phyloP scores from a whole-genome alignment of 352 stramenopile genomes.

The Globisporangium iwayamae region DNA sequence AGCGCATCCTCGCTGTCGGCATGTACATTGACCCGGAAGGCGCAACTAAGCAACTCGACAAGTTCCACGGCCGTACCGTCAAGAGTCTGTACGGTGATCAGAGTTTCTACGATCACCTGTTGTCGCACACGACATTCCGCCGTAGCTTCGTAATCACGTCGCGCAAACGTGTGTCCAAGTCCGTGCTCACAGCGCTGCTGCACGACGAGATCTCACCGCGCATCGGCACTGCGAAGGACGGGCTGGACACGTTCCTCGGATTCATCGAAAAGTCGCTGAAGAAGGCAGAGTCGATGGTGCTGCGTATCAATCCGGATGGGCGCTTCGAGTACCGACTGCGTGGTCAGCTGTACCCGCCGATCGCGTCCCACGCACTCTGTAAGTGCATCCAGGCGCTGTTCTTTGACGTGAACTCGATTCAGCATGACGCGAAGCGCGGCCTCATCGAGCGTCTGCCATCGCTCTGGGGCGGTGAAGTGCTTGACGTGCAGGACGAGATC shows the following conservation, averaged over 20 bases:
- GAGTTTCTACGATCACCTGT: slow-evolving; percentile 64
- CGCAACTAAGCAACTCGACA: slow-evolving; percentile 47
- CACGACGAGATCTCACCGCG: slow-evolving; percentile 71
- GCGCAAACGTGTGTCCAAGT: slow-evolving; percentile 77
- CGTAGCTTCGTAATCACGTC: slow-evolving; percentile 76
- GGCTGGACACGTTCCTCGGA: slow-evolving; percentile 53
- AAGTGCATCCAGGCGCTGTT: slow-evolving; percentile 71
- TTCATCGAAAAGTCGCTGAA: slow-evolving; percentile 83
- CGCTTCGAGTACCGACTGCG: slow-evolving; percentile 70
- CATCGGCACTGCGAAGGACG: slow-evolving; percentile 47
- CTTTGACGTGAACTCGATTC: slow-evolving; percentile 80
- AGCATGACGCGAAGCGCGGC: slow-evolving; percentile 71
- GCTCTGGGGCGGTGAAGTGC: slow-evolving; percentile 60
- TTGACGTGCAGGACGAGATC: slow-evolving; percentile 64
- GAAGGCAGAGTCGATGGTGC: slow-evolving; percentile 79
- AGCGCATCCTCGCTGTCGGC: slow-evolving; percentile 73
- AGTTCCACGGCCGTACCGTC: slow-evolving; percentile 46
- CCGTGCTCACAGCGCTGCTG: slow-evolving; percentile 56
- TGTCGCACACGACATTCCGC: slow-evolving; percentile 58
- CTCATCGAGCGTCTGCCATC: slow-evolving; percentile 71
- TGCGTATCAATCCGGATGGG: slow-evolving; percentile 57
- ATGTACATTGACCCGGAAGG: slow-evolving; percentile 75
- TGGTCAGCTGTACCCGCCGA: slow-evolving; percentile 64
- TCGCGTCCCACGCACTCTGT: slow-evolving; percentile 61
- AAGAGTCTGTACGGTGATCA: slow-evolving; percentile 75